Base-by-base conservation (phyloP, 1,284 basidiomycete genomes). In the Limonomyces culmigenus region DNA sequence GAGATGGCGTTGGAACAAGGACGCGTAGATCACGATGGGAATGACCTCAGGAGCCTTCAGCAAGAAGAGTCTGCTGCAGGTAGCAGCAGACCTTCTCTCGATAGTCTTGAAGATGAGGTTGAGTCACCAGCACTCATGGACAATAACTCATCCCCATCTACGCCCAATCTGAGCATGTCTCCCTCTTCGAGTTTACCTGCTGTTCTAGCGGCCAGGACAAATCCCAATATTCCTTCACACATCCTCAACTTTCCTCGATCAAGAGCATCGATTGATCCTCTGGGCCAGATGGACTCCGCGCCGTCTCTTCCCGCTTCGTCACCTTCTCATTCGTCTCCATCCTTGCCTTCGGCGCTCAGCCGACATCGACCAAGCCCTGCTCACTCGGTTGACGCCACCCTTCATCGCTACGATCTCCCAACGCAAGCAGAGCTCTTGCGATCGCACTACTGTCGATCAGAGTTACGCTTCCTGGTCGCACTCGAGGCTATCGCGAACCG, bases 401-500 rank as follows among this genome's bases (percentile, higher is more conserved):
- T 81, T 31, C 70, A 62, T 43, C 69, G 64, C 40, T 91, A 89
- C 48, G 77, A 79, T 47, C 41, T 60, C 14, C 57, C 65, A 34
- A 66, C 78, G 15, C 80, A 89, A 53, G 58, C 65, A 17, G 67
- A 80, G 42, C 65, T 95, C n/a, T 60, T 96, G 8, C 68, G 84
- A 39, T 74, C 77, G 35, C 84, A 95, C 53, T 96, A 91, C 53
- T 93, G 83, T 59, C 76, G 86, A 29, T 89, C 83, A 32, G 89
- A 92, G 74, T 86, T 78, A 31, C 74, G 87, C 56, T 93, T 98
- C 52, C 58, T 97, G 23, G 70, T 91, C 27, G 69, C 75, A 5
- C 65, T 99, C 37, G 92, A 97, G 56, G 86, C 83, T 50, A 95
- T 98, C 47, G 89, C 83, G 42, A 92, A 93, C 50, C 73, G 88